Percentiles rank a stretch among this genome's conserved stretches.
phyloP scores from a whole-genome alignment of 768 basidiomycete genomes.

The Boletellus ananas region DNA sequence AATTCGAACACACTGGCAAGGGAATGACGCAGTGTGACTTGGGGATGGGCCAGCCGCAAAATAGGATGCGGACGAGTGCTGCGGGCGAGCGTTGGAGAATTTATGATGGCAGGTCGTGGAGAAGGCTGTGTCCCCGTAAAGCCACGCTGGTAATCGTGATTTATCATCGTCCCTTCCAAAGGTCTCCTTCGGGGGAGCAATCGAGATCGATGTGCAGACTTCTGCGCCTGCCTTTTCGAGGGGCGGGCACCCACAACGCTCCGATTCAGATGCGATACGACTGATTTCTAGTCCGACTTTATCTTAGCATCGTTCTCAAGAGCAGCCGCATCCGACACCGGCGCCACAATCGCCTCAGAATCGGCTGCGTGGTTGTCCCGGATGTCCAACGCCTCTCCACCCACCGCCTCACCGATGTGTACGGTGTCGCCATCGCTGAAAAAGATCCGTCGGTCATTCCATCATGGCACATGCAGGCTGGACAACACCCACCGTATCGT shows the following conservation, averaged over 20 bases:
- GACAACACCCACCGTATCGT: slow-evolving; percentile 57
- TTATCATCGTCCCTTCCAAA: no score
- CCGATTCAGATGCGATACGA: no score
- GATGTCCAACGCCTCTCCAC: slow-evolving; percentile 47
- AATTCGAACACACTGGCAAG: not conserved
- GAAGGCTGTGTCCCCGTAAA: no score
- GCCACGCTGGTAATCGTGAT: no score
- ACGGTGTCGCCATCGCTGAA: slow-evolving; percentile 62
- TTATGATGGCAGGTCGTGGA: no score
- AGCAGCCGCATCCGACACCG: not conserved
- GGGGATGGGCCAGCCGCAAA: not conserved
- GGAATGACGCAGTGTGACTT: not conserved
- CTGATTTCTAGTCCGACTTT: no score
- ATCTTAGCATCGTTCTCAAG: no score
- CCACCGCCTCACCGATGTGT: slow-evolving; percentile 44
- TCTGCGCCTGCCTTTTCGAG: no score
- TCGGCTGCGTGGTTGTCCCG: slow-evolving; percentile 61
- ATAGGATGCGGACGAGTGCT: not conserved
- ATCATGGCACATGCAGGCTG: not conserved
- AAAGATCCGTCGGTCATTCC: not conserved
- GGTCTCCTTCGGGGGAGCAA: no score
- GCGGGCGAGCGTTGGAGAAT: no score
- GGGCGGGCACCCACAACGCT: no score
- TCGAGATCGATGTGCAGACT: no score
- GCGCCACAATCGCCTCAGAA: slow-evolving; percentile 8